Conservation (phyloP, 257 asterid species). For the Marsdenia floribunda region DNA sequence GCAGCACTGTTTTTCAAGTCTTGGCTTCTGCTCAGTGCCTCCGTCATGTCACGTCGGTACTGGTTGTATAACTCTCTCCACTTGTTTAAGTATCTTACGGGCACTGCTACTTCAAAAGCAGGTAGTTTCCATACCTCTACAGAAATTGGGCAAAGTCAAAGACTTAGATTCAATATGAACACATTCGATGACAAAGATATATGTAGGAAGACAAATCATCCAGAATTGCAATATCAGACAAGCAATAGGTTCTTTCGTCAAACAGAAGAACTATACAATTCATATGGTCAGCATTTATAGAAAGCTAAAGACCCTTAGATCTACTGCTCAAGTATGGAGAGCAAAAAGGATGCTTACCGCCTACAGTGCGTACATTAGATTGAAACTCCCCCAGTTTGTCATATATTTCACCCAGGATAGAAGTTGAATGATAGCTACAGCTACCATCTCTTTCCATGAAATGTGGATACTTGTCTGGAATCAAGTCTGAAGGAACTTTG, state of each 20-base stretch:
- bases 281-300: too few relatives aligned
- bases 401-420: slow-evolving; percentile 60
- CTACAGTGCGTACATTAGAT: slow-evolving; percentile 15
- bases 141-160: background rate
- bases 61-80: slow-evolving; percentile 42
- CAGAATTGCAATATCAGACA: background rate
- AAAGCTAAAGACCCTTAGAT: too few relatives aligned
- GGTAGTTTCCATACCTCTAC: slow-evolving; percentile 55
- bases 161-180: background rate
- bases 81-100: slow-evolving; percentile 20
- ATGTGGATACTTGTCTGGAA: slow-evolving; percentile 55
- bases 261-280: background rate
- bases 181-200: too few relatives aligned
- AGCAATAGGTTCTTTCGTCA: background rate
- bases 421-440: slow-evolving; percentile 40
- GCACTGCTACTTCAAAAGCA: slow-evolving; percentile 30
- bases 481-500: slow-evolving; percentile 36
- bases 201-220: too few relatives aligned
- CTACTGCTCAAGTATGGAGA: background rate
- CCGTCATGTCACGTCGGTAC: slow-evolving; percentile 46
- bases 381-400: slow-evolving; percentile 34
- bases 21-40: slow-evolving; percentile 26
- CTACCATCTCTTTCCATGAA: slow-evolving; percentile 41
- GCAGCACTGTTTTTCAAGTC: slow-evolving; percentile 45
- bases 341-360: slow-evolving; percentile 26